These are phyloP conservation scores for Microstegium vimineum DNA, from an alignment of 176 grass and related monocot genomes.

Conservation along the genomic window DNA sequence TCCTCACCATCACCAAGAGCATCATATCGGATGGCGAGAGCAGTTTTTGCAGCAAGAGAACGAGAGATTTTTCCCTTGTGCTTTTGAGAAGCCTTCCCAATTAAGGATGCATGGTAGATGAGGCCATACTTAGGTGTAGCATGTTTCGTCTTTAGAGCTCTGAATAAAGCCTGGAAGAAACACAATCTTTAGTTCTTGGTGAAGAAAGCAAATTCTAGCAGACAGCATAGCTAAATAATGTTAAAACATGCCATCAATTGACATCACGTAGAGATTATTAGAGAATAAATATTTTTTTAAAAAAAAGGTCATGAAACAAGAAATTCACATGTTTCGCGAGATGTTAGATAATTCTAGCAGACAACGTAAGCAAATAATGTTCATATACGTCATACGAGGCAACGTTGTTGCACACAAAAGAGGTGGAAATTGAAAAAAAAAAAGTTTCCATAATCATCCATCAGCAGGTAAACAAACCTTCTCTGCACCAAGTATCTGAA, in stretches of 20 bases:
- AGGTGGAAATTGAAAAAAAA: not conserved
- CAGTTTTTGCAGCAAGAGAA: constrained; percentile 71
- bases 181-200: not conserved
- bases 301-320: not conserved
- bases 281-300: not conserved
- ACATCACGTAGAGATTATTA: not conserved
- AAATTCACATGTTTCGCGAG: not conserved
- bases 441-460: constrained; percentile 1
- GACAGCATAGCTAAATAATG: not conserved
- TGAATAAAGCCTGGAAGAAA: constrained; percentile 72
- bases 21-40: constrained; percentile 80
- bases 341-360: not conserved
- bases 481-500: constrained; percentile 98
- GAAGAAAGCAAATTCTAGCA: not conserved
- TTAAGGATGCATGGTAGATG: constrained; percentile 85
- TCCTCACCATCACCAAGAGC: constrained; percentile 73
- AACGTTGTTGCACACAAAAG: not conserved
- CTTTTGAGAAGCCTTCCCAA: constrained; percentile 86
- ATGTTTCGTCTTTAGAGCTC: constrained; percentile 91
- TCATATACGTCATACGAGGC: not conserved
- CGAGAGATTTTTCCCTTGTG: constrained; percentile 87
- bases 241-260: not conserved
- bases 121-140: constrained; percentile 89
- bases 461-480: constrained; percentile 69
- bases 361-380: not conserved